phyloP scores from a whole-genome alignment of 2,329 filamentous ascomycete genomes.

The Dactylellina drechsleri region DNA sequence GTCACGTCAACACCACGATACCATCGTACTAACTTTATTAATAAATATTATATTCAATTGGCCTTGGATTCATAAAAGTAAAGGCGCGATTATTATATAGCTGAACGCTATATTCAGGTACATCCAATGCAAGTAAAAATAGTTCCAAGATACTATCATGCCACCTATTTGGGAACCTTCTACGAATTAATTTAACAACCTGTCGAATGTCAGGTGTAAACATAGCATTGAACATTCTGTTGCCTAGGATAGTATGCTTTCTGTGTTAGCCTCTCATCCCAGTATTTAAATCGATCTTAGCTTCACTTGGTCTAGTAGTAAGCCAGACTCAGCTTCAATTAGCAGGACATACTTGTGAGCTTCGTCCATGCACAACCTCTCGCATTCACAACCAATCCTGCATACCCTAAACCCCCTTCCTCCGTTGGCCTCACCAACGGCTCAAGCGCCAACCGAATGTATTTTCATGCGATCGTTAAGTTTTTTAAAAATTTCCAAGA shows the following conservation, averaged over 20 bases:
- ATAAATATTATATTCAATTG: no score
- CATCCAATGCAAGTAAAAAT: neutral
- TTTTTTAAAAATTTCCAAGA: no score
- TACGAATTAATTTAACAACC: constrained; percentile 77
- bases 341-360: constrained; percentile 73
- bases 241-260: no score
- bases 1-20: no score
- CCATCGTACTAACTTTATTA: no score
- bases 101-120: no score
- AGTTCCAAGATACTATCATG: neutral
- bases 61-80: no score
- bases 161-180: constrained; percentile 80
- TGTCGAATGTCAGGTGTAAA: constrained; percentile 94
- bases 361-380: constrained; percentile 88
- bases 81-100: no score
- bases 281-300: no score
- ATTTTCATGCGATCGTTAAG: constrained; percentile 89
- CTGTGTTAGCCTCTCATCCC: no score
- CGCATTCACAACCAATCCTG: constrained; percentile 88
- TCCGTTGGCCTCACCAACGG: constrained; percentile 69
- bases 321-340: no score
- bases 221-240: constrained; percentile 82
- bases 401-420: constrained; percentile 76
- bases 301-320: no score
- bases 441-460: constrained; percentile 83